Percentiles rank a stretch among this genome's conserved stretches.
These are phyloP conservation scores for Dioszegia hungarica DNA, from an alignment of 768 basidiomycete species.

Conservation along the genomic window DNA sequence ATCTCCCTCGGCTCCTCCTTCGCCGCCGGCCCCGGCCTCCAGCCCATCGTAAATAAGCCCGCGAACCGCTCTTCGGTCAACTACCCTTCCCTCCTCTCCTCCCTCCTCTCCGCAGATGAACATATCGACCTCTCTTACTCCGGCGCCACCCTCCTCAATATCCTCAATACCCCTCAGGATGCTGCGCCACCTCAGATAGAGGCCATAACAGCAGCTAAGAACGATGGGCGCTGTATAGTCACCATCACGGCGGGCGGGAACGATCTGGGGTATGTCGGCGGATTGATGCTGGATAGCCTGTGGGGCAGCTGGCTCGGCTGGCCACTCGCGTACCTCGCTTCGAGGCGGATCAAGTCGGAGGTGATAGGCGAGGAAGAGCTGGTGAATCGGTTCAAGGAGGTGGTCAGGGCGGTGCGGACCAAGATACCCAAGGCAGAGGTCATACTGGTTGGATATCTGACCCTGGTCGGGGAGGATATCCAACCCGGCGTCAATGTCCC, in stretches of 20 bases:
- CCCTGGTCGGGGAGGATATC: neutral
- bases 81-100: slow-evolving; percentile 4
- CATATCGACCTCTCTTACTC: slow-evolving; percentile 2
- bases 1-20: slow-evolving; percentile 6
- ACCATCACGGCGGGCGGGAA: slow-evolving; percentile 5
- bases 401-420: neutral
- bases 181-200: slow-evolving; percentile 3
- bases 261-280: slow-evolving; percentile 4
- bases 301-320: neutral
- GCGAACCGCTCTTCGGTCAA: neutral
- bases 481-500: neutral
- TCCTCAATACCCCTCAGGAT: slow-evolving; percentile 1
- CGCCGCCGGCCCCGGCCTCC: neutral
- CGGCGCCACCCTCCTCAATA: slow-evolving; percentile 3
- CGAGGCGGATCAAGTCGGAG: neutral
- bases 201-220: neutral
- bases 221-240: neutral
- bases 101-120: neutral
- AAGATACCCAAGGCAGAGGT: neutral
- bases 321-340: neutral
- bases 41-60: neutral
- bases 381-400: neutral
- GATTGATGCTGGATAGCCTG: slow-evolving; percentile 1
- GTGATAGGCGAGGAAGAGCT: neutral
- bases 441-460: slow-evolving; percentile 4